phyloP scores from a whole-genome alignment of 495 filamentous ascomycete genomes.

The Aspergillus cavernicola region DNA sequence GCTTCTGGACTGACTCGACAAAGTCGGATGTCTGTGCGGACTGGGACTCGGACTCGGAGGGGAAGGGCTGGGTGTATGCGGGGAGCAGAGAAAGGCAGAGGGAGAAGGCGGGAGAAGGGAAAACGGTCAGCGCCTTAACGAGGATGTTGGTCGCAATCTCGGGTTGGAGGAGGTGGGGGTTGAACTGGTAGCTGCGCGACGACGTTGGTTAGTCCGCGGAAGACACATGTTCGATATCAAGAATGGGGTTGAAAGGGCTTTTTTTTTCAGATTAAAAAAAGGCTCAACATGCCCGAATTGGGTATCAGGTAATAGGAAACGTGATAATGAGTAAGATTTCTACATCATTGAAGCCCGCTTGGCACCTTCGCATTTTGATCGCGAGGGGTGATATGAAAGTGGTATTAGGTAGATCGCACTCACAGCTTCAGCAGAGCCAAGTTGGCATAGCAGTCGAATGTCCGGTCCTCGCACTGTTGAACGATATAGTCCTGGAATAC shows the following conservation, averaged over 20 bases:
- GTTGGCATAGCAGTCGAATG: constrained; percentile 95
- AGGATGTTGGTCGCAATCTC: constrained; percentile 98
- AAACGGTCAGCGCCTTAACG: constrained; percentile 94
- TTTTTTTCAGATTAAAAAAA: constrained; percentile 31
- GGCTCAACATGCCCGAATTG: constrained; percentile 34
- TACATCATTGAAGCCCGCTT: constrained; percentile 55
- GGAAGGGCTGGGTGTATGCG: constrained; percentile 62
- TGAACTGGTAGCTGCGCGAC: constrained; percentile 88
- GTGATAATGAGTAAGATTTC: constrained; percentile 55
- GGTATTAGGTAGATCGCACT: constrained; percentile 41
- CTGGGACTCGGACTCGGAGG: constrained; percentile 51
- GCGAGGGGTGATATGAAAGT: background rate
- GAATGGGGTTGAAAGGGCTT: constrained; percentile 11
- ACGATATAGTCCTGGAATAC: constrained; percentile 93
- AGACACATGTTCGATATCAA: background rate
- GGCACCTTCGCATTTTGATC: background rate
- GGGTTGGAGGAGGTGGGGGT: constrained; percentile 94
- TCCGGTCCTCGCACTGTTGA: constrained; percentile 91
- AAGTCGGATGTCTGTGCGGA: constrained; percentile 60
- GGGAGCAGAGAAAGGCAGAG: constrained; percentile 91
- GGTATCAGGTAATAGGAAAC: constrained; percentile 99
- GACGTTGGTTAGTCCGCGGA: background rate
- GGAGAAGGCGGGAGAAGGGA: constrained; percentile 93
- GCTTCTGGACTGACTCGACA: constrained; percentile 83
- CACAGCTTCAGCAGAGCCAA: constrained; percentile 95